Evolutionary conservation across 2,329 filamentous ascomycete species (phyloP), one percentile per base, ranked within the genome.

Genomic region (Geoglossum cookeanum): DNA sequence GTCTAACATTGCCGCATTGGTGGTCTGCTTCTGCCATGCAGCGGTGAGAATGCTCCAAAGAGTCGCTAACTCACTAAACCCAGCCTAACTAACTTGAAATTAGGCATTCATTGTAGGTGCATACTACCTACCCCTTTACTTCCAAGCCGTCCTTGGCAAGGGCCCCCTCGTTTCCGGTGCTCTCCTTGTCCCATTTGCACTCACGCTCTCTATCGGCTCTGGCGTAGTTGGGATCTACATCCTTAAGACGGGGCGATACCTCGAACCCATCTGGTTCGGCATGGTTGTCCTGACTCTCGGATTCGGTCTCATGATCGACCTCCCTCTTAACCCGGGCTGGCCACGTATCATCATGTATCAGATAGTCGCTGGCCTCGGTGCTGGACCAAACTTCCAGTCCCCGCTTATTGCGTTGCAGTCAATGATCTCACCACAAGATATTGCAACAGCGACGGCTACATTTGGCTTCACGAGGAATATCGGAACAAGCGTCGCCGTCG

Each of bases 111-210:
- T 91, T 64, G 79, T 83, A 0, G 80, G 79, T 33, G 80, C 78
- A 60, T 94, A 91, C 74, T 94, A 85, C 71, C 74, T 94, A 3
- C 87, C 87, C 0, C 75, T 94, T 1, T 95, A 94, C 72, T 91
- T 89, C 70, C 87, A 94, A 69, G 78, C 83, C 55, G 81, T 86
- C 55, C 74, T 87, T 48, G 77, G 84, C 55, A 80, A 80, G 1
- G 75, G 77, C 0, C 83, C 87, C 0, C 77, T 90, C 39, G 71
- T 84, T 33, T 85, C 81, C 0, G 87, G 87, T 55, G 80, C 90
- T 54, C 87, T 87, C 64, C 68, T 88, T 15, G 74, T 92, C 13
- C 83, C 87, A 0, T 80, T 79, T 60, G 84, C 84, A 7, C 65
- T 91, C 37, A 75, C 81, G 1, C 71, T 87, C 3, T 86, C 84